These are phyloP conservation scores for Ustilago sp. DNA, from an alignment of 1,284 basidiomycete species.

Conservation along the genomic window DNA sequence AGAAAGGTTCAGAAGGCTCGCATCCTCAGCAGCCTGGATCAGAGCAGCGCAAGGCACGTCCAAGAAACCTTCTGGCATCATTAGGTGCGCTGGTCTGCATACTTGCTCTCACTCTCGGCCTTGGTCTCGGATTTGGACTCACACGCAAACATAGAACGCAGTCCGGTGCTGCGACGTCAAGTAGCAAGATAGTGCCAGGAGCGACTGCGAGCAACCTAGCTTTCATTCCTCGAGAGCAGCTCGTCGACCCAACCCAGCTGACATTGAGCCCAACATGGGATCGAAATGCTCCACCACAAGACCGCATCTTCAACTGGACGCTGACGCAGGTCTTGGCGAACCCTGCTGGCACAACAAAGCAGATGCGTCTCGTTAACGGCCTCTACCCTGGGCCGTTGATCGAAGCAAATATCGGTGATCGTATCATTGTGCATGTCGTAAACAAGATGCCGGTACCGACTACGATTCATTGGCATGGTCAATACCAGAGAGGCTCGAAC, in stretches of 20 bases:
- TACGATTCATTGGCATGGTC: conserved; percentile 66
- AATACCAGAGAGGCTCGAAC: conserved; percentile 58
- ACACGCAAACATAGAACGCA: conserved; percentile 54
- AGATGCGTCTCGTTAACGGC: conserved; percentile 59
- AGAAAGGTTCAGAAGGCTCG: conserved; percentile 12
- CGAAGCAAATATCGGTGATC: conserved; percentile 61
- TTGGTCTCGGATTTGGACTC: conserved; percentile 71
- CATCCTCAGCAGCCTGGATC: background rate
- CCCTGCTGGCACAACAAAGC: conserved; percentile 54
- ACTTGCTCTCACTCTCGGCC: conserved; percentile 69
- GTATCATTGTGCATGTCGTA: conserved; percentile 53
- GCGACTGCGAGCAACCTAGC: conserved; percentile 37
- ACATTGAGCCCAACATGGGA: conserved; percentile 50
- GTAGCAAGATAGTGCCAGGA: conserved; percentile 13
- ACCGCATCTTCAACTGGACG: conserved; percentile 54
- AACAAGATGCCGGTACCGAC: conserved; percentile 53
- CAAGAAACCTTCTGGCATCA: background rate
- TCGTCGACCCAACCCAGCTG: conserved; percentile 44
- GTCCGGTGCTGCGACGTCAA: conserved; percentile 20
- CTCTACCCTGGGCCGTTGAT: conserved; percentile 55
- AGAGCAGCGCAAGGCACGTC: conserved; percentile 3
- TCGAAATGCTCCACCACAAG: conserved; percentile 39
- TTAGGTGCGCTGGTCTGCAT: conserved; percentile 45
- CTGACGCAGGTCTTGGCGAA: conserved; percentile 47
- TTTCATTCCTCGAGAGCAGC: conserved; percentile 52